Base-by-base conservation (phyloP, 371 early-diverging fungal genomes). In the Mycotypha africana region DNA sequence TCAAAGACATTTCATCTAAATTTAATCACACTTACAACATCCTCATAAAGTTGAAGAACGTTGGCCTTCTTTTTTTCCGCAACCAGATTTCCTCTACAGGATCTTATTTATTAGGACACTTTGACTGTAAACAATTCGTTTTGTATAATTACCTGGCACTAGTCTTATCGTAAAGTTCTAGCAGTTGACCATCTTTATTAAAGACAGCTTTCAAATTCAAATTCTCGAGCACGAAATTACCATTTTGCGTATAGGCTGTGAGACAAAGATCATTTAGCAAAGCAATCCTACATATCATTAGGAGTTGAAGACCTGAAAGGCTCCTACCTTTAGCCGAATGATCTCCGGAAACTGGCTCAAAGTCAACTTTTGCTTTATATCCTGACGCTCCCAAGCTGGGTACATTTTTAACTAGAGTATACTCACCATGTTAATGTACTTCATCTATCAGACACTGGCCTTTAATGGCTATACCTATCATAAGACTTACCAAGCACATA, bases 1-100 rank as follows among this genome's bases (percentile, higher is more conserved):
- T n/a, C n/a, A n/a, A n/a, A n/a, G n/a, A n/a, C n/a, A n/a, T n/a
- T n/a, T n/a, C n/a, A n/a, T n/a, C n/a, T n/a, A n/a, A n/a, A n/a
- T n/a, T n/a, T n/a, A n/a, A n/a, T n/a, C n/a, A n/a, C n/a, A 63
- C 66, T 49, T 64, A 73, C 76, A 49, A 85, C 78, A 71, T 98
- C 97, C 39, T 95, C 94, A 58, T 82, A 93, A 11, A 93, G 49
- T 28, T 75, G 74, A 40, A 97, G 75, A 8, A 81, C 66, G 66
- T 97, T 96, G n/a, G 84, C 93, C 2, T 49, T 49, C n/a, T 56
- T 44, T 0, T 81, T 83, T 15, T 66, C 38, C 0, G 83, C 78
- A 16, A 95, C 70, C 15, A 87, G 55, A 58, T 93, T 85, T 3
- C 91, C 88, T 30, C 80, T 82, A 38, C 42, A 31, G 17, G 12